Evolutionary conservation across 2,329 filamentous ascomycete species (phyloP), one percentile per base, ranked within the genome.

Genomic region (Cordyceps militaris): DNA sequence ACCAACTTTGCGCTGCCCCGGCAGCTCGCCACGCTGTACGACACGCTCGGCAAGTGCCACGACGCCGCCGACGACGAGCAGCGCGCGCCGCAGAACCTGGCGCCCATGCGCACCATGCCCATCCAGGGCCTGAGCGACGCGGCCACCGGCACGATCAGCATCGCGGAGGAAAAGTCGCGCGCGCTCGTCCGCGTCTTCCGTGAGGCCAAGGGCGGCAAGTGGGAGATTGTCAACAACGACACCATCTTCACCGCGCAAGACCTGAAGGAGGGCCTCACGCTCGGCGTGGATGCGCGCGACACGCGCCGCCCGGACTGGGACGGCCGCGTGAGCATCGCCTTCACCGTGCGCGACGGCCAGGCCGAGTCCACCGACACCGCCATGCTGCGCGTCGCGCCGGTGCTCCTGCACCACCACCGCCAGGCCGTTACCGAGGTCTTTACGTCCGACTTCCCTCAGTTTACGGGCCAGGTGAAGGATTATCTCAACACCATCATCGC

Each of bases 271-370:
- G 73, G 72, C 1, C 61, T 74, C 4, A 61, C 63, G 1, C 67
- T 76, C 0, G 70, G 69, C 4, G 68, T 75, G 9, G 73, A 75
- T 60, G 69, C 63, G 0, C 67, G 71, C 4, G 68, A 73, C 34
- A 56, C 64, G 19, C 62, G 64, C 26, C 54, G 66, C 19, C 9
- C 38, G 1, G 61, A 32, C 4, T 72, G 70, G 70, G 63, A 71
- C 16, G 69, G 69, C 3, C 58, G 59, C 0, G 67, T 63, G 40
- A 65, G 14, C 11, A 61, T 68, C 34, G 58, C 60, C 8, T 71
- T 75, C 53, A 62, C 62, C 9, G 64, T 75, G 1, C 54, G 57
- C 10, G 65, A 68, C 51, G 61, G 61, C 0, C 51, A 56, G 0
- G 28, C 58, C 3, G 60, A 46, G 13, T 55, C 58, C 1, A 62